phyloP scores from a whole-genome alignment of 306 rosid species.

The Nissolia schottii region DNA sequence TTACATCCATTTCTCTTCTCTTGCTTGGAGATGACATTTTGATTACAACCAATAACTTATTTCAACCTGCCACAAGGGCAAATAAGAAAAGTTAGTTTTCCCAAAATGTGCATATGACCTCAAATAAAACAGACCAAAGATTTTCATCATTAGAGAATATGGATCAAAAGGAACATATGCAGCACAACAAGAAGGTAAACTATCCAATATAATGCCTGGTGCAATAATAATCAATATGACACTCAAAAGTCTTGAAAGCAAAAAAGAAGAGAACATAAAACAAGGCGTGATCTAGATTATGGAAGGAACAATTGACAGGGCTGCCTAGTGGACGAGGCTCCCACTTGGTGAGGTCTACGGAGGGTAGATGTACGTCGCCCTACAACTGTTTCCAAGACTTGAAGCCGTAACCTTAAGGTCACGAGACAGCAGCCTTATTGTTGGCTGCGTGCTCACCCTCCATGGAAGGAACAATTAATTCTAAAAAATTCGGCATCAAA shows the following conservation, averaged over 20 bases:
- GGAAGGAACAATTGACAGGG: neutral
- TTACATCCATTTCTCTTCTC: conserved; percentile 99
- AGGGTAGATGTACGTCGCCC: too few species aligned
- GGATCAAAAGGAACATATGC: neutral
- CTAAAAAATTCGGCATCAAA: neutral
- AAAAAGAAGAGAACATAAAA: neutral
- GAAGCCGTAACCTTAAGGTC: too few species aligned
- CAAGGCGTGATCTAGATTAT: neutral
- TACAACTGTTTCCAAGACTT: too few species aligned
- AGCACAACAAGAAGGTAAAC: conserved; percentile 14
- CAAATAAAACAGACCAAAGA: neutral
- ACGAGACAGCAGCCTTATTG: too few species aligned
- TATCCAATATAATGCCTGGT: neutral
- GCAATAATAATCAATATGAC: neutral
- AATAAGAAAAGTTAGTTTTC: conserved; percentile 3
- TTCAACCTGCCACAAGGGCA: conserved; percentile 44
- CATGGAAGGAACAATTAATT: neutral
- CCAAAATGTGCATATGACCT: neutral
- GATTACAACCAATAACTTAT: conserved; percentile 27
- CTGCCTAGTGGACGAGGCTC: too few species aligned
- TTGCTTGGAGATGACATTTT: conserved; percentile 99
- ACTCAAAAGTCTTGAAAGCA: neutral
- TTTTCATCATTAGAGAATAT: neutral
- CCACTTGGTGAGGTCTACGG: too few species aligned
- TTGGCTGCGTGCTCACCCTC: too few species aligned